Conservation (phyloP, 176 grass and related monocot species). For the Melocanna baccifera region DNA sequence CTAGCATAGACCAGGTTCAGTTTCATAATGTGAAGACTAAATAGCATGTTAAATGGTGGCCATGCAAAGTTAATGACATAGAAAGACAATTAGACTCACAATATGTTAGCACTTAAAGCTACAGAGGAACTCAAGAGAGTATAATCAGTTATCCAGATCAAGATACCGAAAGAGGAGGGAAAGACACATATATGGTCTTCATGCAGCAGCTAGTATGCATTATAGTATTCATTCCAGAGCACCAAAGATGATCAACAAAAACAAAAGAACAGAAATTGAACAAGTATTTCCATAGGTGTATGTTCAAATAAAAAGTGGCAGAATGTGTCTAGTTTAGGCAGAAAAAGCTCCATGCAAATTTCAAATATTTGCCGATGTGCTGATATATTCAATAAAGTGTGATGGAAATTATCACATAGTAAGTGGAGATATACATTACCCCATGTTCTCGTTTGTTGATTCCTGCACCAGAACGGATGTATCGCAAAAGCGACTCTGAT, state of each 20-base stretch:
- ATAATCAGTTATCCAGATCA: neutral
- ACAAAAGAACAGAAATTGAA: neutral
- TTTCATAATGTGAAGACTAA: neutral
- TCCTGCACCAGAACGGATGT: conserved; percentile 53
- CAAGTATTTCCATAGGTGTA: neutral
- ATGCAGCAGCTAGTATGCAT: neutral
- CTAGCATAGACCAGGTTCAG: neutral
- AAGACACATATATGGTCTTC: neutral
- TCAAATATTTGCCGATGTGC: neutral
- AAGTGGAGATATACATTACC: conserved; percentile 46
- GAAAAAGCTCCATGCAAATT: neutral
- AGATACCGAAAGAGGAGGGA: neutral
- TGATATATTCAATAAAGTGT: neutral
- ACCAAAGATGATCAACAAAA: neutral
- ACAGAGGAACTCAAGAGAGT: neutral
- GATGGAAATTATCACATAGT: neutral
- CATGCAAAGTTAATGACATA: neutral
- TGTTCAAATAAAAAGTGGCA: conserved; percentile 2
- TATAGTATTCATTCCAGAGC: neutral
- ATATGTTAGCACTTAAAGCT: neutral
- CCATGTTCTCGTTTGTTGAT: conserved; percentile 67
- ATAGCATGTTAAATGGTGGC: neutral
- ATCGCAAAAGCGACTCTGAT: conserved; percentile 69
- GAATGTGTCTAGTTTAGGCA: neutral
- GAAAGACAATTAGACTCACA: neutral